Conservation (phyloP, 140 eudicot genomes). For the Anethum foeniculum region DNA sequence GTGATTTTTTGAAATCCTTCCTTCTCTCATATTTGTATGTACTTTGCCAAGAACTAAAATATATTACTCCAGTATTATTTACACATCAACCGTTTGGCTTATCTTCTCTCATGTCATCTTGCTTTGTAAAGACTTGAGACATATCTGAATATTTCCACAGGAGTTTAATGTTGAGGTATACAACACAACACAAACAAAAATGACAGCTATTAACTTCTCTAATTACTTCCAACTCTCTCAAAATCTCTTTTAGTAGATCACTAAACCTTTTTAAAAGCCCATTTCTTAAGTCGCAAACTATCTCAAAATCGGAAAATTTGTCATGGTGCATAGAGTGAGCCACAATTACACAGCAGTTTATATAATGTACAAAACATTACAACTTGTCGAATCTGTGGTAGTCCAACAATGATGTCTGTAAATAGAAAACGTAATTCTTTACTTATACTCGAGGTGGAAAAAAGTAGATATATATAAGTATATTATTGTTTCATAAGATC, state of each 20-base stretch:
- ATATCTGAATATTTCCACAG: no score
- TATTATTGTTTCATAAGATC: constrained; percentile 1
- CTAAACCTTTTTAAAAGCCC: not conserved
- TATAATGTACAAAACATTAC: not conserved
- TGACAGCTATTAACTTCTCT: no score
- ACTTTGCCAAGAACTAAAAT: no score
- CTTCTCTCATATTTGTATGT: no score
- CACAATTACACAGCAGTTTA: not conserved
- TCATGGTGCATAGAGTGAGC: not conserved
- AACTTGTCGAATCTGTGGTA: not conserved
- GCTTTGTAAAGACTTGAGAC: no score
- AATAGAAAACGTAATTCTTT: not conserved
- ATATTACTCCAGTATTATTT: no score
- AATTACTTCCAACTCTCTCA: not conserved
- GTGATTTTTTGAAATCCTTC: not conserved
- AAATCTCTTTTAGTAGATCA: not conserved
- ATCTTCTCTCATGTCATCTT: no score
- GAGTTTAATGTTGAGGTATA: no score
- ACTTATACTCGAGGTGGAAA: not conserved
- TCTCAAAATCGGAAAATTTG: no score
- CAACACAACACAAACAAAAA: no score
- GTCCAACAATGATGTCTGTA: not conserved
- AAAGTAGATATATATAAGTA: not conserved
- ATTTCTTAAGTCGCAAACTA: no score
- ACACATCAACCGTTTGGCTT: no score